A percentile compares a stretch with the other conserved stretches of the same genome.
These are phyloP conservation scores for Phytophthora litchii DNA, from an alignment of 352 stramenopile genomes.

Conservation along the genomic window DNA sequence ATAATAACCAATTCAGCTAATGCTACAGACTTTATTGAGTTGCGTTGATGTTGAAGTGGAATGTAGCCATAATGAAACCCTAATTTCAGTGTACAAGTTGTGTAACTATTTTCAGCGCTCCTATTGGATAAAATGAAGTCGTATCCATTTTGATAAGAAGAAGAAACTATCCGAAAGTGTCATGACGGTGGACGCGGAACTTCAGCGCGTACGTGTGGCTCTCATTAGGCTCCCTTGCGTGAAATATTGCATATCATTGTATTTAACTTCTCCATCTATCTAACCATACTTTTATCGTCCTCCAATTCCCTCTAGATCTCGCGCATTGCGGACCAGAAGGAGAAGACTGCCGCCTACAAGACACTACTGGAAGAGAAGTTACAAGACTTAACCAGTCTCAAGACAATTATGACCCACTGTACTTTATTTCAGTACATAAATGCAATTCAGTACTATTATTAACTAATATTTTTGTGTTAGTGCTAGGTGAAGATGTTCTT, in stretches of 20 bases:
- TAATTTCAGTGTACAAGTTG: not conserved
- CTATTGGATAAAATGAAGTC: slow-evolving; percentile 3
- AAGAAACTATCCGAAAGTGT: slow-evolving; percentile 10
- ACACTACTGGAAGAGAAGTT: slow-evolving; percentile 57
- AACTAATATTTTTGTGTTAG: slow-evolving; percentile 26
- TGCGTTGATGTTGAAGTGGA: slow-evolving; percentile 3
- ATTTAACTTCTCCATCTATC: not conserved
- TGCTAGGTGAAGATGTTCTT: slow-evolving; percentile 79
- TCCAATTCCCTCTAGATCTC: slow-evolving; percentile 50
- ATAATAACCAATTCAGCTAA: slow-evolving; percentile 56
- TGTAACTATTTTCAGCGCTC: not conserved
- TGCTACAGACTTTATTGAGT: not conserved
- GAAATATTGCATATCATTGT: not conserved
- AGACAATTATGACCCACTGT: slow-evolving; percentile 76
- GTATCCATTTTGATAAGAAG: slow-evolving; percentile 4
- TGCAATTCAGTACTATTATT: not conserved
- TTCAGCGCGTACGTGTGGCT: slow-evolving; percentile 51
- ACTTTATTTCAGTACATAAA: slow-evolving; percentile 13
- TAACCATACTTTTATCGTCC: not conserved
- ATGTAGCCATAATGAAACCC: slow-evolving; percentile 16
- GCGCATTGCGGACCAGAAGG: slow-evolving; percentile 73
- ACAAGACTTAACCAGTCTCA: slow-evolving; percentile 47
- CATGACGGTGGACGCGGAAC: slow-evolving; percentile 43
- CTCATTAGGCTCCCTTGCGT: not conserved
- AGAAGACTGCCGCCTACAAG: slow-evolving; percentile 82